Base-by-base conservation (phyloP, 192 early-diverging fungal species). In the Coemansia sp. region DNA sequence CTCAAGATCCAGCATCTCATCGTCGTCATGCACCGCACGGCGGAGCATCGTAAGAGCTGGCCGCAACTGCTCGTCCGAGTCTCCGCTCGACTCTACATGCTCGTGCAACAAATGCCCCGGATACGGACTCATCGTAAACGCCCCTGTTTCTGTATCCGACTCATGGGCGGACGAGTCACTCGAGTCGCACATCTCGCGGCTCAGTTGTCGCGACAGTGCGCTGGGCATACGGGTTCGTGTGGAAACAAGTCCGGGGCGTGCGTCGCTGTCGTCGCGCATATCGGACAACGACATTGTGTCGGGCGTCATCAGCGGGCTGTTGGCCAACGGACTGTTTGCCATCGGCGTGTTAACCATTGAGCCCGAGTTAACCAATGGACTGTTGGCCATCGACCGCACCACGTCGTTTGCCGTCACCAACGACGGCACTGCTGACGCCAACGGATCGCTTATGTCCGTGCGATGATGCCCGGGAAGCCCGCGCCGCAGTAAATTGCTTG, bases 51-150 rank as follows among this genome's bases (percentile, higher is more conserved):
- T 21, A 2, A 47, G 63, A 2, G 61, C 18, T 1, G 46, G 15
- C 2, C 63, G 70, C 59, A 78, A n/a, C 6, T 63, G 67, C 42
- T 68, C 70, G 50, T 68, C 71, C 2, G 64, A 71, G 1, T 79
- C 76, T 24, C 61, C 67, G 36, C 66, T 73, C 5, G 66, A 62
- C 7, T 60, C 71, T n/a, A 44, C 47, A 5, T 14, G 34, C 6
- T 53, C 42, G 6, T 51, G 46, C 5, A 34, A 25, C 48, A 14
- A 4, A 5, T 57, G 21, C 12, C 4, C 15, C 23, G 48, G 21
- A 10, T 28, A 17, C 62, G 68, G 47, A 3, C 26, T 24, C 6
- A 62, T n/a, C 25, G 55, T 25, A 4, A 58, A n/a, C n/a, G 28
- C 6, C 17, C 21, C 47, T 9, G 18, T 23, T 24, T 20, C 53